Evolutionary conservation across 345 rosid species (phyloP).

Genomic region (Eucalyptus albens): DNA sequence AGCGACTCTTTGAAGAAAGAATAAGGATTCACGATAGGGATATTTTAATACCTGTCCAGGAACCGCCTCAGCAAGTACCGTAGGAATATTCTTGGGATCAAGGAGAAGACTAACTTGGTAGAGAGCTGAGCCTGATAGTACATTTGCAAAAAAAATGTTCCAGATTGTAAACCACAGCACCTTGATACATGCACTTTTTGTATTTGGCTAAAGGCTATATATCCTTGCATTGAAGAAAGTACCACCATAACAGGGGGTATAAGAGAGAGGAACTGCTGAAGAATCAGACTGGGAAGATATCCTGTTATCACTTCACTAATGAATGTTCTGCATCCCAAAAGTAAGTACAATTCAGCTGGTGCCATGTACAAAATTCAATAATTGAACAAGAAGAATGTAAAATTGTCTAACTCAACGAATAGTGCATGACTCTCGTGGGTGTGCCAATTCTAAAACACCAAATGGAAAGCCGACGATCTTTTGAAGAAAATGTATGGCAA

Average conservation of each 20-base stretch:
- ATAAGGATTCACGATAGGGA: neutral
- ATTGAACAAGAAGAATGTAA: neutral
- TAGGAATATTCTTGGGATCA: constrained; percentile 69
- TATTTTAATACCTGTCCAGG: constrained; percentile 63
- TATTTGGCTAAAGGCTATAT: constrained; percentile 52
- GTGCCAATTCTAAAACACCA: neutral
- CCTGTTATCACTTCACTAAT: constrained; percentile 74
- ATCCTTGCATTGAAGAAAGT: constrained; percentile 76
- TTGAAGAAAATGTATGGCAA: neutral
- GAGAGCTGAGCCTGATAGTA: constrained; percentile 72
- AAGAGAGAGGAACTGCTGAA: constrained; percentile 41
- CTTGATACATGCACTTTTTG: constrained; percentile 74
- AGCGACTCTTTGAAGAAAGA: neutral
- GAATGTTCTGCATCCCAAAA: constrained; percentile 41
- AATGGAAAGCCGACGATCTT: neutral
- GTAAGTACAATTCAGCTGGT: neutral
- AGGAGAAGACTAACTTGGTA: constrained; percentile 49
- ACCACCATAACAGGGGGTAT: constrained; percentile 69
- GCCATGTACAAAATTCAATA: neutral
- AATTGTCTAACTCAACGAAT: neutral
- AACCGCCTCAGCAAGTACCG: constrained; percentile 66
- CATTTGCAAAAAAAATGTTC: constrained; percentile 86
- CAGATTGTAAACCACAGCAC: constrained; percentile 59
- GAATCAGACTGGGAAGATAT: constrained; percentile 84
- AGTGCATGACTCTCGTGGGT: neutral